Base-by-base conservation (phyloP, 148 eudicot genomes). In the Rhododendron williamsianum region DNA sequence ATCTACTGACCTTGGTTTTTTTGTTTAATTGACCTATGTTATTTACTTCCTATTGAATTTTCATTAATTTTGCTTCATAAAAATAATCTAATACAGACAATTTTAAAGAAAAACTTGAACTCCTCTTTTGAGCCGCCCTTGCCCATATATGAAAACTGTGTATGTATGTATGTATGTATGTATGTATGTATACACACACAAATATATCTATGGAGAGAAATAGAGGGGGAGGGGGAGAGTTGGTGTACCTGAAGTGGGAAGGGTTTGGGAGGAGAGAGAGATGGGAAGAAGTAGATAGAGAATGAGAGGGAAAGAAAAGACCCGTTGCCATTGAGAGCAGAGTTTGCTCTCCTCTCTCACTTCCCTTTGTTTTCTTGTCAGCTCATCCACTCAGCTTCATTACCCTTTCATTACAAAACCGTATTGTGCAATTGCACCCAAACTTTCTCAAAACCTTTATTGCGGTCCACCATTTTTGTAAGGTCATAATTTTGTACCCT, bases 301-400 rank as follows among this genome's bases (percentile, higher is more conserved):
- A 85, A 18, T 46, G 85, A 60, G 89, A 76, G 80, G 89, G 85
- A 84, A 89, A 86, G 76, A 88, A 91, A 78, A 83, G 87, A 84
- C 78, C 82, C 46, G 83, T 83, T 58, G 91, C 92, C 94, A 92
- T 92, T 54, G 85, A 41, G 49, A 21, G 11, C 79, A 5, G 25
- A 35, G 81, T 10, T 71, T 71, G 19, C 76, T 30, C 38, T 5
- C 73, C 33, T 21, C 74, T 11, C 46, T 49, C 9, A 43, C 85
- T 19, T 49, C 9, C 30, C 85, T 19, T 9, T 7, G 11, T 30
- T n/a, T 46, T 49, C 38, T 51, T 5, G 82, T 78, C 58, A 45
- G 58, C 25, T 46, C 54, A 65, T 65, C 84, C 76, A 67, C 76
- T 82, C 77, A 46, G 43, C 43, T 82, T 45, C 56, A 2, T 45